phyloP scores from a whole-genome alignment of 768 basidiomycete species.

The Rhodotorula babjevae region DNA sequence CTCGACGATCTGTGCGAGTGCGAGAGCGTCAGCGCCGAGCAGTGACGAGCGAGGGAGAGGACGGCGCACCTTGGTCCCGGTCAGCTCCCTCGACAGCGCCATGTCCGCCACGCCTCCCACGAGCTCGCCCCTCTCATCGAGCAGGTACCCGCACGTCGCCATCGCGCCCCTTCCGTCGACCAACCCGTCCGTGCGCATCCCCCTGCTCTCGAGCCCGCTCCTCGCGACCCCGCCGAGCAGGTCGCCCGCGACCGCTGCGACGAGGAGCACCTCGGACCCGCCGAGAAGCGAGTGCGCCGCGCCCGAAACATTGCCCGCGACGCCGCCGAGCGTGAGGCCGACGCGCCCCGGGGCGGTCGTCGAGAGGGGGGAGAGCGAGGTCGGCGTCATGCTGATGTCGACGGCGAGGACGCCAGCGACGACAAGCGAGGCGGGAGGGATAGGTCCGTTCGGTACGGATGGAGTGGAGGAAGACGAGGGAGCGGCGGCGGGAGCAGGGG shows the following conservation, averaged over 20 bases:
- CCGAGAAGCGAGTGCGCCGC: constrained; percentile 61
- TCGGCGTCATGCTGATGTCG: constrained; percentile 64
- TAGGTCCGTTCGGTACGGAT: neutral
- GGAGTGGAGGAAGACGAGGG: neutral
- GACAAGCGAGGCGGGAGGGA: constrained; percentile 49
- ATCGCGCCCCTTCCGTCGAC: constrained; percentile 52
- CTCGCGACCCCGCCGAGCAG: constrained; percentile 65
- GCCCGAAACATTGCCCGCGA: constrained; percentile 92
- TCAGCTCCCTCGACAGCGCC: constrained; percentile 56
- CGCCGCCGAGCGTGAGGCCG: constrained; percentile 71
- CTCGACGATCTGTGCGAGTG: constrained; percentile 52
- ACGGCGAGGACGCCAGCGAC: constrained; percentile 83
- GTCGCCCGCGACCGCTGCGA: constrained; percentile 74
- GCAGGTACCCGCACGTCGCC: constrained; percentile 79
- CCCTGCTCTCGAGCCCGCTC: constrained; percentile 57
- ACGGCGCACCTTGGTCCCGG: constrained; percentile 43
- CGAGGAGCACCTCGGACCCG: constrained; percentile 53
- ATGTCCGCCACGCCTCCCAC: constrained; percentile 90
- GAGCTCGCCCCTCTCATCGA: constrained; percentile 67
- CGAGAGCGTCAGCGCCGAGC: neutral
- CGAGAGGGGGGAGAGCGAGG: constrained; percentile 45
- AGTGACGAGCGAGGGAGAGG: neutral
- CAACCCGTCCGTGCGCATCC: constrained; percentile 78
- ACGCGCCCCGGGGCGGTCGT: constrained; percentile 79
- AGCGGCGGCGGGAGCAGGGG: neutral